Percentiles rank a stretch among this genome's conserved stretches.
These are phyloP conservation scores for Solanum pinnatisectum DNA, from an alignment of 257 asterid species.

Conservation along the genomic window DNA sequence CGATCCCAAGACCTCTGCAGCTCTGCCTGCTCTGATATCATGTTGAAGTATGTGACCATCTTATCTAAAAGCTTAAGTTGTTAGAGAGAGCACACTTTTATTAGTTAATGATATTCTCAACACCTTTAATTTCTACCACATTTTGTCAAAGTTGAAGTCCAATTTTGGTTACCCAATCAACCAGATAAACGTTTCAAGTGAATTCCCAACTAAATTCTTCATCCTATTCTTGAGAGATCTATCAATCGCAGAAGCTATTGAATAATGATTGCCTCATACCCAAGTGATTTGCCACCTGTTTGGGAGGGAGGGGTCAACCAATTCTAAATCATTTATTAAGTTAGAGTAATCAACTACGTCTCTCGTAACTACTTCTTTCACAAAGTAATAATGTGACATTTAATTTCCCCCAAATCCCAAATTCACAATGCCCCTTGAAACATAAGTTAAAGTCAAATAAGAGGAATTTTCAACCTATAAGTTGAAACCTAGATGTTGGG, in stretches of 20 bases:
- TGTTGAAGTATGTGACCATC: too few relatives aligned
- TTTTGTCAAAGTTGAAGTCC: neutral
- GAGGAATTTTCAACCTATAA: neutral
- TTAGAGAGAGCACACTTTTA: too few relatives aligned
- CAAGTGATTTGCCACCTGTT: neutral
- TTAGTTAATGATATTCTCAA: too few relatives aligned
- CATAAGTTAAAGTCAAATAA: neutral
- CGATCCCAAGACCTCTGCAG: too few relatives aligned
- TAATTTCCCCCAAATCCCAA: neutral
- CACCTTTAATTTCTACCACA: neutral
- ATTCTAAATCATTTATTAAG: neutral
- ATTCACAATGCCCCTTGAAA: neutral
- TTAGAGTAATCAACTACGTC: neutral
- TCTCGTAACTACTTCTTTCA: neutral
- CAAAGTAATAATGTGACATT: neutral
- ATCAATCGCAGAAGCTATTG: neutral
- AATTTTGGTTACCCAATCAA: neutral
- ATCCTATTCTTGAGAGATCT: neutral
- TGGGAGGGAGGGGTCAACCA: neutral
- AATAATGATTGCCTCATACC: neutral
- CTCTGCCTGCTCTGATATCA: too few relatives aligned
- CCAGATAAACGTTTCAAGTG: neutral
- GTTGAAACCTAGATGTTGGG: neutral
- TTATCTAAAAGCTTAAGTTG: too few relatives aligned
- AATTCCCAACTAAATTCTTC: neutral